Conservation (phyloP, 495 filamentous ascomycete genomes). For the Xylaria acuta region DNA sequence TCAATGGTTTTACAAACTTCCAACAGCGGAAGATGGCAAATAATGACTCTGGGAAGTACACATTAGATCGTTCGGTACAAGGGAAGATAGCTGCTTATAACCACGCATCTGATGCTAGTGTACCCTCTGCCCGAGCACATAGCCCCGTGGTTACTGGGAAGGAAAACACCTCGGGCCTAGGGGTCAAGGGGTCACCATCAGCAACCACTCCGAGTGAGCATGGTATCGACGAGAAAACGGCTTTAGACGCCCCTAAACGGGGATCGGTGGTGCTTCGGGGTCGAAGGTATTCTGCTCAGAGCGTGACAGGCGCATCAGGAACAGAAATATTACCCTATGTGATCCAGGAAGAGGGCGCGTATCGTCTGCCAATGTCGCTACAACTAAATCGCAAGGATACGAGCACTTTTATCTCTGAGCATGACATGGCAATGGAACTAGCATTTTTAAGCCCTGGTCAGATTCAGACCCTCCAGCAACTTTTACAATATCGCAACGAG, state of each 20-base stretch:
- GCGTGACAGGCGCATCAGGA: not conserved
- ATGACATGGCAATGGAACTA: not conserved
- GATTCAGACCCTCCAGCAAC: not conserved
- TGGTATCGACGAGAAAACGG: not conserved
- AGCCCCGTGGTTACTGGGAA: not conserved
- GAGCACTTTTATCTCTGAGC: not conserved
- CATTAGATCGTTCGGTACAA: not conserved
- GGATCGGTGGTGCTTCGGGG: not conserved
- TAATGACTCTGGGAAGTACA: too few relatives aligned
- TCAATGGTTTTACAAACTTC: not conserved
- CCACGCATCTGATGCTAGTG: not conserved
- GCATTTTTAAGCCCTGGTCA: conserved; percentile 1
- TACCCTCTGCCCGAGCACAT: not conserved
- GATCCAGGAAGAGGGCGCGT: not conserved
- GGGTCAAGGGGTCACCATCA: not conserved
- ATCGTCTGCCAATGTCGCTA: not conserved
- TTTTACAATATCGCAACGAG: not conserved
- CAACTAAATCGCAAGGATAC: too few relatives aligned
- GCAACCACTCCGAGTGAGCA: not conserved
- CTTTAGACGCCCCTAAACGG: not conserved
- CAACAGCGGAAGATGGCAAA: not conserved
- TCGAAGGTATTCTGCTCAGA: not conserved
- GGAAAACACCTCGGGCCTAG: not conserved
- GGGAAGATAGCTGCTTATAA: not conserved
- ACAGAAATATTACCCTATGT: conserved; percentile 5